Percentiles rank a stretch among this genome's conserved stretches.
Conservation (phyloP, 164 flowering plant species). For the Liquidambar formosana region DNA sequence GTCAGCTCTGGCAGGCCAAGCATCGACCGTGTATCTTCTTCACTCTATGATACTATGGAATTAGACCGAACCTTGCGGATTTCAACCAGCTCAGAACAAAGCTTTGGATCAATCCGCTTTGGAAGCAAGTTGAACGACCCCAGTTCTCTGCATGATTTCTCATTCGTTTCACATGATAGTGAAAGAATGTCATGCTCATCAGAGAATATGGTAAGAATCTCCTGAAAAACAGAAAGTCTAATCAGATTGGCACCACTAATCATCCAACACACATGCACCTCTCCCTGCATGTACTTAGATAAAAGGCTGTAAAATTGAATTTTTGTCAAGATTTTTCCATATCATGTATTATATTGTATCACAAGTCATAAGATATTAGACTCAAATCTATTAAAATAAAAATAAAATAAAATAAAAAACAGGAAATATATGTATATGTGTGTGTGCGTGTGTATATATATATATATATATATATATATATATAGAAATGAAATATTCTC, state of each 20-base stretch:
- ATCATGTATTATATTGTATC: too few species aligned
- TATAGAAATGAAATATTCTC: background rate
- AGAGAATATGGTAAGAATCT: conserved; percentile 26
- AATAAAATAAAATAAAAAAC: too few species aligned
- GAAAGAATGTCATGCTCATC: conserved; percentile 33
- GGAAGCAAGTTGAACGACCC: conserved; percentile 29
- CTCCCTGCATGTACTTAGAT: background rate
- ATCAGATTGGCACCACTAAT: too few species aligned
- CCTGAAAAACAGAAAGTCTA: background rate
- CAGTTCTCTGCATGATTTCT: conserved; percentile 11
- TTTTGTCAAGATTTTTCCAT: too few species aligned
- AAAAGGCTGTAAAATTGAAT: background rate
- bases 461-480: too few species aligned
- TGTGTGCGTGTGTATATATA: too few species aligned
- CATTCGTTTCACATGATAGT: conserved; percentile 30
- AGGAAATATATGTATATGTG: too few species aligned
- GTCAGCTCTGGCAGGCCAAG: conserved; percentile 61
- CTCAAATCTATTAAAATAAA: too few species aligned
- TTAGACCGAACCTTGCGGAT: conserved; percentile 29
- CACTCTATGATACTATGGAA: conserved; percentile 24
- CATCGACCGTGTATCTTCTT: conserved; percentile 28
- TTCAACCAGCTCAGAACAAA: conserved; percentile 36
- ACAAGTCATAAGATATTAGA: too few species aligned
- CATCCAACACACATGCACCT: too few species aligned
- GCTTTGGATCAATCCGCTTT: conserved; percentile 36